Base-by-base conservation (phyloP, 2,329 filamentous ascomycete species). In the Penicillium paneum region DNA sequence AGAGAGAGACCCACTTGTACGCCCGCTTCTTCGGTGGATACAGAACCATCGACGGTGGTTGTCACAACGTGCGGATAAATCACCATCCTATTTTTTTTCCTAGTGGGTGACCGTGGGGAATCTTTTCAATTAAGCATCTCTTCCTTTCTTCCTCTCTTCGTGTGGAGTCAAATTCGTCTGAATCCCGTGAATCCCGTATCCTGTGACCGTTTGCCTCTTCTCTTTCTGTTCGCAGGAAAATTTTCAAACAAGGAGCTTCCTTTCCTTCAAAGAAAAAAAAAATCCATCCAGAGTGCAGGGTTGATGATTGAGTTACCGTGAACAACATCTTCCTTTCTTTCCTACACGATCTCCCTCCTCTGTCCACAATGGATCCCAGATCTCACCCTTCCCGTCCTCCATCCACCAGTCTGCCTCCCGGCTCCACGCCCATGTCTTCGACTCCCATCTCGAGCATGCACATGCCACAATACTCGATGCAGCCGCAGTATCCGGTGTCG, bases 381-480 rank as follows among this genome's bases (percentile, higher is more conserved):
- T 71, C 71, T 63, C 73, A 76, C 59, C 71, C 72, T 62, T 74
- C 73, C 61, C 70, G 73, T 54, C 73, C 73, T 63, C 71, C 76
- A 21, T 77, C 76, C 55, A 76, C 75, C 66, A 75, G 68, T 58
- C 59, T 77, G 56, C 74, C 75, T 54, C 76, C 76, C 63, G 71
- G 71, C 60, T 73, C 75, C 58, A 71, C 76, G 66, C 74, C 75
- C 43, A 66, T 76, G 56, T 74, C 74, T 38, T 72, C 74, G 47
- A 73, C 74, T 55, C 73, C 75, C 42, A 70, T 76, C 64, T 76
- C 75, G 61, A 76, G 72, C 61, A 74, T 75, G 71, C 72, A 70
- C 13, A 76, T 77, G 71, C 76, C 75, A 55, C 75, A 76, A 57
- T 78, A 78, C 66, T 69, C 71, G 61, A 76, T 75, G 72, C 74